Conservation (phyloP, 225 moss, liverwort and hornwort genomes). For the Rhytidiadelphus loreus region DNA sequence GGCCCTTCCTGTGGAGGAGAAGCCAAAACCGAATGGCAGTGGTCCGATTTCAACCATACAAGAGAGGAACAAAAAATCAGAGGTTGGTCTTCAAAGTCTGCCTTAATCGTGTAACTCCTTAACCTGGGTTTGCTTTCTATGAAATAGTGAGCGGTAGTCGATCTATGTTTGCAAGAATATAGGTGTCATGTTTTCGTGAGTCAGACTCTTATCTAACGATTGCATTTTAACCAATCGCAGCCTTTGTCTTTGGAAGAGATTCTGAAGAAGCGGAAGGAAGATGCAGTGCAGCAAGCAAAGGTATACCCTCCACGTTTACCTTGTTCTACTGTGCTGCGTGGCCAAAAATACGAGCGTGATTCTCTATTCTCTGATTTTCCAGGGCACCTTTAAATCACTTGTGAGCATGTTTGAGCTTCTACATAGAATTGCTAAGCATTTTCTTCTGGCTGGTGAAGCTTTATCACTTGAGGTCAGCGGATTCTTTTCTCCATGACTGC, state of each 20-base stretch:
- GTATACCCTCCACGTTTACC: conserved; percentile 30
- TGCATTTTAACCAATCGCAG: conserved; percentile 16
- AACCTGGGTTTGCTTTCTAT: not conserved
- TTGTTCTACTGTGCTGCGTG: conserved; percentile 7
- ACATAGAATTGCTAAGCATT: not conserved
- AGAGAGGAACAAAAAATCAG: conserved; percentile 52
- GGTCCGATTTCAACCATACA: conserved; percentile 4
- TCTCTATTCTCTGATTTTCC: not conserved
- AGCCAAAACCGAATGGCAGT: conserved; percentile 9
- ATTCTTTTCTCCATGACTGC: not conserved
- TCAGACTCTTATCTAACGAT: not conserved
- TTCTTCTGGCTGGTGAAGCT: not conserved
- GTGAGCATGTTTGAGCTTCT: conserved; percentile 9
- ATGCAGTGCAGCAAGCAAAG: conserved; percentile 89
- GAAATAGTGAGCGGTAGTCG: not conserved
- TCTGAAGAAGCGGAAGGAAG: conserved; percentile 87
- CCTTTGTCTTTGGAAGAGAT: conserved; percentile 98
- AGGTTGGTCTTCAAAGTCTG: conserved; percentile 28
- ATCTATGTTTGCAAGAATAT: not conserved
- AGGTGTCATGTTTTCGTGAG: not conserved
- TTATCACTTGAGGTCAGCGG: not conserved
- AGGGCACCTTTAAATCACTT: not conserved
- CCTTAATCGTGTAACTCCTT: not conserved
- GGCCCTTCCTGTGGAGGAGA: conserved; percentile 18
- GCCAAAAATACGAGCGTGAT: not conserved